Conservation (phyloP, 106 monocot species). For the Ottelia alismoides region DNA sequence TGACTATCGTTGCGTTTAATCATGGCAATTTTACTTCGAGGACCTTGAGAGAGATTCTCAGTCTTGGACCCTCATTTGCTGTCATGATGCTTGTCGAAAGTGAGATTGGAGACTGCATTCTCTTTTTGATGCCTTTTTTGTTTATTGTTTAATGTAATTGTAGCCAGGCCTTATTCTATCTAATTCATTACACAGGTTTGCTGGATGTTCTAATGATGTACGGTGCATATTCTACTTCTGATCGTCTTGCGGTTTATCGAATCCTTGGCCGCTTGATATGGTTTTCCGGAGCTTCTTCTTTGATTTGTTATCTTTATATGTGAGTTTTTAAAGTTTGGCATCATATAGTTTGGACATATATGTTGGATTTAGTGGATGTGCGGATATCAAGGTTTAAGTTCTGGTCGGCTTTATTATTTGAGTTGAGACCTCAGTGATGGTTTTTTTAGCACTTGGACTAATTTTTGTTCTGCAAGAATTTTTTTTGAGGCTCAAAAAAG, state of each 20-base stretch:
- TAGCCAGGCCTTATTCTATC: not conserved
- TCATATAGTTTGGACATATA: no score
- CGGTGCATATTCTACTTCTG: conserved; percentile 90
- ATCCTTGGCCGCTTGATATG: conserved; percentile 70
- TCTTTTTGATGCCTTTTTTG: not conserved
- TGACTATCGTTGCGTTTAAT: conserved; percentile 90
- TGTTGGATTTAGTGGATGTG: no score
- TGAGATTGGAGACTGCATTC: conserved; percentile 32
- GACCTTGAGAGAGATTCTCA: conserved; percentile 52
- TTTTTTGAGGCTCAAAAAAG: no score
- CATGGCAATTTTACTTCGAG: conserved; percentile 24
- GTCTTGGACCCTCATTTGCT: conserved; percentile 85
- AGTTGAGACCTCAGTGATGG: no score
- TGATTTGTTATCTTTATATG: conserved; percentile 80
- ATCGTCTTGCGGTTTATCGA: conserved; percentile 56
- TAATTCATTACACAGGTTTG: conserved; percentile 66
- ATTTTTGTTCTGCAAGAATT: no score
- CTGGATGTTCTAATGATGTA: conserved; percentile 94
- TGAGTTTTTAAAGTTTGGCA: conserved; percentile 20
- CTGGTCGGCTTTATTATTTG: no score
- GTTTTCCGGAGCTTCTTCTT: conserved; percentile 46
- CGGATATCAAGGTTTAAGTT: no score
- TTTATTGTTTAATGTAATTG: not conserved
- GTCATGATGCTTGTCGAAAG: conserved; percentile 80
- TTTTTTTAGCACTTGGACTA: no score